phyloP scores from a whole-genome alignment of 2,329 filamentous ascomycete species.

The Colletotrichum euphorbiae region DNA sequence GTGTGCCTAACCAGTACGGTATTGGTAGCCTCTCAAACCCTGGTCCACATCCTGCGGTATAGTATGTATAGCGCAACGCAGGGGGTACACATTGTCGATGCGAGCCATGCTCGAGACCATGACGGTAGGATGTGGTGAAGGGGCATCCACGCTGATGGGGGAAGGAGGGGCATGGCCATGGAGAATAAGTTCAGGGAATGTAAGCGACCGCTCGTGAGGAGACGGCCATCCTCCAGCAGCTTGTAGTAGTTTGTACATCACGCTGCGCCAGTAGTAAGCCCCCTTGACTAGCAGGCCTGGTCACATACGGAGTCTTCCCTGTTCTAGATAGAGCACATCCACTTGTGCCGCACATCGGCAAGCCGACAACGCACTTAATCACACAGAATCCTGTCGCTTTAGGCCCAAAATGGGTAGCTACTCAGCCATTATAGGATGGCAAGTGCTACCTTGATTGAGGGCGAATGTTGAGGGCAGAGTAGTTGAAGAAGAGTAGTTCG shows the following conservation, averaged over 20 bases:
- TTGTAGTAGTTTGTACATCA: no score
- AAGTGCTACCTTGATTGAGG: no score
- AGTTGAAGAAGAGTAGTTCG: no score
- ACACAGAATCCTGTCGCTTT: neutral
- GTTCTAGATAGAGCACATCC: neutral
- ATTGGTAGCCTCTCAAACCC: no score
- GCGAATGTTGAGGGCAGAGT: no score
- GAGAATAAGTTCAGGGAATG: constrained; percentile 10
- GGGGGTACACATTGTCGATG: neutral
- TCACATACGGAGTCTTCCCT: neutral
- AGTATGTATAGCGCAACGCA: neutral
- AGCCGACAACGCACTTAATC: constrained; percentile 5
- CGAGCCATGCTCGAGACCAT: neutral
- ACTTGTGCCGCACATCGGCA: neutral
- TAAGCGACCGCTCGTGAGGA: no score
- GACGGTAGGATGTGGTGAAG: neutral
- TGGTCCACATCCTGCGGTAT: neutral
- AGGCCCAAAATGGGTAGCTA: neutral
- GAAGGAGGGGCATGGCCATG: constrained; percentile 12
- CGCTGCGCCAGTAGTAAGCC: no score
- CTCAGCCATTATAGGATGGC: no score
- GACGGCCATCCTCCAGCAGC: no score
- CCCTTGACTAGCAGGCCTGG: no score
- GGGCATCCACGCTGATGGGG: constrained; percentile 3
- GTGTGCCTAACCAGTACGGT: no score